phyloP scores from a whole-genome alignment of 202 grass and related monocot species.

The Schoenoplectus tabernaemontani region DNA sequence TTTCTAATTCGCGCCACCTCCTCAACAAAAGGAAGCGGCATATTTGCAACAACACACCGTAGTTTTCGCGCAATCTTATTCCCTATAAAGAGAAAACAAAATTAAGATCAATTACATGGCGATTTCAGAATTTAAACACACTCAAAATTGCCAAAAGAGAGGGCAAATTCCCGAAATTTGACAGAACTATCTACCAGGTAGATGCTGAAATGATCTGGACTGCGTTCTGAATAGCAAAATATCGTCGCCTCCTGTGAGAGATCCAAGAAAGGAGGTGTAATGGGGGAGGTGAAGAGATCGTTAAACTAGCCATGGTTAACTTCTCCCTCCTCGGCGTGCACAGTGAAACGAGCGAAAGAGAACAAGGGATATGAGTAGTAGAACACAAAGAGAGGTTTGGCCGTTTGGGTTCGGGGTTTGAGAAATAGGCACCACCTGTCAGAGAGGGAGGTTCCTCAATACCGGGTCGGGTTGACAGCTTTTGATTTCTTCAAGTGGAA shows the following conservation, averaged over 20 bases:
- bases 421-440: background rate
- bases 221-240: background rate
- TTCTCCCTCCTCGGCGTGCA: background rate
- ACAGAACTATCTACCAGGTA: background rate
- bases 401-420: background rate
- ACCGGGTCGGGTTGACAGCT: background rate
- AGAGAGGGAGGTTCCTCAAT: background rate
- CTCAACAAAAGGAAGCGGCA: constrained; percentile 42
- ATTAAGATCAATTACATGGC: background rate
- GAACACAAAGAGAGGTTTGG: background rate
- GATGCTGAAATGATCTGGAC: background rate
- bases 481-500: background rate
- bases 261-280: background rate
- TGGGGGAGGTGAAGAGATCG: background rate
- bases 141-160: background rate
- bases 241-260: background rate
- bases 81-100: constrained; percentile 25
- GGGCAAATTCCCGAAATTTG: background rate
- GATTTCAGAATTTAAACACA: background rate
- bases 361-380: background rate
- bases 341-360: background rate
- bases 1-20: constrained; percentile 36
- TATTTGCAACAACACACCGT: constrained; percentile 30
- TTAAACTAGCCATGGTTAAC: background rate
- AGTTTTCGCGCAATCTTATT: constrained; percentile 28